These are phyloP conservation scores for Oemleria cerasiformis DNA, from an alignment of 306 rosid species.

Conservation along the genomic window DNA sequence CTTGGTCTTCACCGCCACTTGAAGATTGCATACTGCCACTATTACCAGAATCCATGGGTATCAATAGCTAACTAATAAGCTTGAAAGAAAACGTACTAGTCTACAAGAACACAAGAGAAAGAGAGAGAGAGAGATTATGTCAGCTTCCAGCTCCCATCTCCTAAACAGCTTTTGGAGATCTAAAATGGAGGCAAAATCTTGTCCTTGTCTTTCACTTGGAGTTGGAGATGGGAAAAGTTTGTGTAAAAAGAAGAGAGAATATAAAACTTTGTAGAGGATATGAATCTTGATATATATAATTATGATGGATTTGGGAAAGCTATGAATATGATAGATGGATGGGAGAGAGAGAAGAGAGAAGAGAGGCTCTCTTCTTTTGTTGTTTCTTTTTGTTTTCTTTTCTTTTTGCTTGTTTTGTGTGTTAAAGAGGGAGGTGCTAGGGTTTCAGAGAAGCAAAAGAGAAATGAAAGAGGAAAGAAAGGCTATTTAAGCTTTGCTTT, in stretches of 20 bases:
- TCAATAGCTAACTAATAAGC: conserved; percentile 33
- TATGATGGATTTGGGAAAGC: conserved; percentile 15
- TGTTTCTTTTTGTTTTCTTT: background rate
- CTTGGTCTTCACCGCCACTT: conserved; percentile 72
- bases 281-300: conserved; percentile 38
- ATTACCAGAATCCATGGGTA: conserved; percentile 77
- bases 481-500: conserved; percentile 32
- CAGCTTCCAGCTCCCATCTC: background rate
- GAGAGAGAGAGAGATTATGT: background rate
- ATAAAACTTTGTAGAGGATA: background rate
- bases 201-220: conserved; percentile 47
- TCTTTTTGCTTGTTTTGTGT: conserved; percentile 7
- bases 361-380: background rate
- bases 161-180: conserved; percentile 5
- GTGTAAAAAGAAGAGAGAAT: conserved; percentile 61
- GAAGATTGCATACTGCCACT: conserved; percentile 85
- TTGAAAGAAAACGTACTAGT: background rate
- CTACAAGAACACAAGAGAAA: background rate
- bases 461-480: conserved; percentile 18
- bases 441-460: conserved; percentile 40
- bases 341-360: background rate
- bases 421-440: conserved; percentile 20
- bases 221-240: conserved; percentile 26
- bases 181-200: conserved; percentile 55
- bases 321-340: conserved; percentile 14